Evolutionary conservation across 2,329 filamentous ascomycete genomes (phyloP).

Genomic region (Simplicillium aogashimaense): DNA sequence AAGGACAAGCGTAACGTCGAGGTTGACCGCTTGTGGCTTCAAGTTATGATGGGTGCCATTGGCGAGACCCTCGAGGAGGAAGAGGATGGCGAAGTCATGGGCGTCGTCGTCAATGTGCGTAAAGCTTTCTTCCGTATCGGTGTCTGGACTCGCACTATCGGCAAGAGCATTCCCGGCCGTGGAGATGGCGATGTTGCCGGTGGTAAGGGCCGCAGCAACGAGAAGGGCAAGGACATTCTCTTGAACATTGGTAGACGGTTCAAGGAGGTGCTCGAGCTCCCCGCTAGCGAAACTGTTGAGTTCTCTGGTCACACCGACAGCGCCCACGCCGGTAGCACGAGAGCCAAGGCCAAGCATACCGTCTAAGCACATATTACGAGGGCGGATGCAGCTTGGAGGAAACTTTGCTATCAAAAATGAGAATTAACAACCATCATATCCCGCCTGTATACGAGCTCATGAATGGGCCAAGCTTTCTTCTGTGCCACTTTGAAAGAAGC

Average conservation of each 20-base stretch:
- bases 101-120: constrained; percentile 96
- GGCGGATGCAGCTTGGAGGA: constrained; percentile 6
- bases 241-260: constrained; percentile 79
- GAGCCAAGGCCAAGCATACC: constrained; percentile 88
- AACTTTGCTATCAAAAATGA: not conserved
- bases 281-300: constrained; percentile 69
- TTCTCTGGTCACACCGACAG: constrained; percentile 96
- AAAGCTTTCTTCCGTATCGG: constrained; percentile 97
- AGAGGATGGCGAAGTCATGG: constrained; percentile 95
- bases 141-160: constrained; percentile 92
- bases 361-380: constrained; percentile 41
- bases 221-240: constrained; percentile 80
- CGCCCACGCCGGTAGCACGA: constrained; percentile 83
- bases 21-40: constrained; percentile 92
- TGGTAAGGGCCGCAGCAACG: constrained; percentile 65
- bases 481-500: not conserved
- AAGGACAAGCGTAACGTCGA: constrained; percentile 88
- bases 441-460: not conserved
- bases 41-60: constrained; percentile 93
- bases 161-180: constrained; percentile 69
- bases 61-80: constrained; percentile 96
- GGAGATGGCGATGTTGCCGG: constrained; percentile 63
- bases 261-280: constrained; percentile 83
- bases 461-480: constrained; percentile 6
- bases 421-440: constrained; percentile 15